Evolutionary conservation across 164 flowering plant genomes (phyloP), one percentile per base, ranked within the genome.

Genomic region (Nymphaea colorata): DNA sequence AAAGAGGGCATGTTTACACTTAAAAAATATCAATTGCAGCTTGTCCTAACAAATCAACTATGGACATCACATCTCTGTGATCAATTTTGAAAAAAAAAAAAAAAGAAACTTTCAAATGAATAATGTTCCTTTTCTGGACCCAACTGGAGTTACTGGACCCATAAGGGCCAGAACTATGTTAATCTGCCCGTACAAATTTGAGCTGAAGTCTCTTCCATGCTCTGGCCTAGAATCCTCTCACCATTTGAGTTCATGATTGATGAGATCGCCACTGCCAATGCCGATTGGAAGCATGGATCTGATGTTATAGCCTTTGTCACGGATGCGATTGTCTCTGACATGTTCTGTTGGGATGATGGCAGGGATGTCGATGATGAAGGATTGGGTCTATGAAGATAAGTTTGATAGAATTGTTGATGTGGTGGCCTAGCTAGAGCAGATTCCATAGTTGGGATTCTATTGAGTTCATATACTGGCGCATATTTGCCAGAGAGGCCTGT

Each of bases 221-320:
- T 25, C 1, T 25, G 36, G 36, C 36, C 36, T 25, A 25, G 36
- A 25, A 25, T 25, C 36, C 36, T 25, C 36, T 25, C 36, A 25
- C 36, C 36, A 1, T 1, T 25, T 25, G 36, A 25, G 36, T 25
- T 25, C 1, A 93, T 89, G 44, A 93, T 81, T 0, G 94, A 83
- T 4, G 92, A 62, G 18, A 93, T 80, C 4, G 97, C 97, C 4
- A 87, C 84, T 6, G 80, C 91, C 61, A 93, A 67, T 8, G 88
- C 98, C 1, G 96, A 82, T 45, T 83, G 88, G 70, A 93, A 91
- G 74, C 75, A 85, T 1, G 98, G 97, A 78, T 93, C 93, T 0
- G 93, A 78, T 8, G 97, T 85, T 67, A 93, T 82, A 3, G 86
- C 98, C 76, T 89, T 93, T 0, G 92, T 87, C 5, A 95, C 93